Evolutionary conservation across 176 grass and related monocot genomes (phyloP).

Genomic region (sorghum (Sorghum bicolor)): Sorghum_bicolor_NCBIv3 NC_012871.2:8881001-8881500

Average conservation of each 20-base stretch:
- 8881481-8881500: neutral
- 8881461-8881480: neutral
- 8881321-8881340: neutral
- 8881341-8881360: neutral
- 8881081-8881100: constrained; percentile 67
- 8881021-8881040: constrained; percentile 37
- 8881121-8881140: constrained; percentile 23
- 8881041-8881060: constrained; percentile 38
- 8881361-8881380: neutral
- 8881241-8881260: neutral
- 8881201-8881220: neutral
- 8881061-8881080: constrained; percentile 62
- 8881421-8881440: neutral
- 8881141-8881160: neutral
- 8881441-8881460: neutral
- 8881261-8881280: neutral
- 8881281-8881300: neutral
- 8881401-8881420: neutral
- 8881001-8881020: constrained; percentile 45
- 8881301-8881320: neutral
- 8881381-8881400: neutral
- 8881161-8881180: no score
- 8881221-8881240: neutral
- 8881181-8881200: neutral
- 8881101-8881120: constrained; percentile 63